A percentile compares a stretch with the other conserved stretches of the same genome.
Conservation (phyloP, 2,329 filamentous ascomycete species). For the Fusarium sp. region DNA sequence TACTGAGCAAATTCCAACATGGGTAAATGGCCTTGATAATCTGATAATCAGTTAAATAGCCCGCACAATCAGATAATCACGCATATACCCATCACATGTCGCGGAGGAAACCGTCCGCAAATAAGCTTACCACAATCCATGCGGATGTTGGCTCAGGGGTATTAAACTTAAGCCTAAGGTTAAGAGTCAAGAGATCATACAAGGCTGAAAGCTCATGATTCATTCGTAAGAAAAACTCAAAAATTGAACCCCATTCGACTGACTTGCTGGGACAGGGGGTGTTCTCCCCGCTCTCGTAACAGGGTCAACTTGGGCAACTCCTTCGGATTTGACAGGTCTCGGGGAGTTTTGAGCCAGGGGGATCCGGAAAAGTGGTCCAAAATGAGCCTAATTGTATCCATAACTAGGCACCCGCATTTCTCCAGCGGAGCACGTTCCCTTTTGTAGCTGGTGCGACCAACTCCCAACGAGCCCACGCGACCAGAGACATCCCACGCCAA, state of each 20-base stretch:
- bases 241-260: background rate
- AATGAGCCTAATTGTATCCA: background rate
- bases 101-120: background rate
- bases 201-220: background rate
- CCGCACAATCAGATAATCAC: background rate
- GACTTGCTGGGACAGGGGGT: background rate
- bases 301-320: background rate
- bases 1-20: background rate
- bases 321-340: background rate
- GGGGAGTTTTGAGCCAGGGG: background rate
- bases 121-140: background rate
- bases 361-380: background rate
- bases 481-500: slow-evolving; percentile 9
- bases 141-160: background rate
- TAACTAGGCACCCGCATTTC: background rate
- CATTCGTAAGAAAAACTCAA: background rate
- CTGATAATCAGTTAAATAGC: background rate
- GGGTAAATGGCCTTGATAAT: background rate
- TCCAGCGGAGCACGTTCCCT: background rate
- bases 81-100: background rate
- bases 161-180: background rate
- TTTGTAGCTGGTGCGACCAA: background rate
- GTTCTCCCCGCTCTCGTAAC: background rate
- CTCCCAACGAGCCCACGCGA: background rate
- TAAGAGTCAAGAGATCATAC: background rate